Conservation (phyloP, 1,284 basidiomycete species). For the Tilletia caries region DNA sequence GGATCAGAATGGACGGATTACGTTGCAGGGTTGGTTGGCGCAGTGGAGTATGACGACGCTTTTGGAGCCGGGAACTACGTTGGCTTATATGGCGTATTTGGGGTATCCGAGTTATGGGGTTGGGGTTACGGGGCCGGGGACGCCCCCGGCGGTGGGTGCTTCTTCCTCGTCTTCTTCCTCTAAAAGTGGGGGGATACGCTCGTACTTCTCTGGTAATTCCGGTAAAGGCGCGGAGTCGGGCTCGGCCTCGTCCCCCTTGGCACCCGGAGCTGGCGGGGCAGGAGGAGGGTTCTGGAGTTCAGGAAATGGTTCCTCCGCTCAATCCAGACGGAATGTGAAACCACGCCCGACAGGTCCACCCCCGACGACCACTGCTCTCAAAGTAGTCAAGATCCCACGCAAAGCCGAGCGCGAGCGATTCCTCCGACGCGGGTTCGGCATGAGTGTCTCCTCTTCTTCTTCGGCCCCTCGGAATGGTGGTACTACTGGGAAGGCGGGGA, state of each 20-base stretch:
- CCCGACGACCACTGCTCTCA: slow-evolving; percentile 40
- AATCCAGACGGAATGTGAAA: background rate
- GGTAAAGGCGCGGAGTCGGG: background rate
- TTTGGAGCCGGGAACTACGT: slow-evolving; percentile 81
- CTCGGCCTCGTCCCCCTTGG: background rate
- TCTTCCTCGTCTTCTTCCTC: too few species aligned
- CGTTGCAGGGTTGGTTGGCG: slow-evolving; percentile 93
- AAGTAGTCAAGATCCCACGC: slow-evolving; percentile 30
- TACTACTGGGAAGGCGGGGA: too few species aligned
- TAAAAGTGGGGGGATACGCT: background rate
- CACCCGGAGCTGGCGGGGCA: background rate
- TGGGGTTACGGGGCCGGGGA: background rate
- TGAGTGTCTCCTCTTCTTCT: slow-evolving; percentile 51
- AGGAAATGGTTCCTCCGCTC: background rate
- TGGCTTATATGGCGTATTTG: slow-evolving; percentile 93
- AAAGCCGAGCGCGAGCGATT: slow-evolving; percentile 5
- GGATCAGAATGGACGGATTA: slow-evolving; percentile 83
- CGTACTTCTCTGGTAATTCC: background rate
- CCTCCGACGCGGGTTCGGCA: slow-evolving; percentile 4
- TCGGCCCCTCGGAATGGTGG: slow-evolving; percentile 73
- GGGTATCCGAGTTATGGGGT: slow-evolving; percentile 64
- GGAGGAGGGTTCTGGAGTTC: background rate
- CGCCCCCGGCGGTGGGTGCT: background rate
- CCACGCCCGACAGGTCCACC: background rate
- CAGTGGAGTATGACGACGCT: slow-evolving; percentile 99